Percentiles rank a stretch among this genome's conserved stretches.
These are phyloP conservation scores for Globisporangium iwayamae DNA, from an alignment of 352 stramenopile genomes.

Conservation along the genomic window DNA sequence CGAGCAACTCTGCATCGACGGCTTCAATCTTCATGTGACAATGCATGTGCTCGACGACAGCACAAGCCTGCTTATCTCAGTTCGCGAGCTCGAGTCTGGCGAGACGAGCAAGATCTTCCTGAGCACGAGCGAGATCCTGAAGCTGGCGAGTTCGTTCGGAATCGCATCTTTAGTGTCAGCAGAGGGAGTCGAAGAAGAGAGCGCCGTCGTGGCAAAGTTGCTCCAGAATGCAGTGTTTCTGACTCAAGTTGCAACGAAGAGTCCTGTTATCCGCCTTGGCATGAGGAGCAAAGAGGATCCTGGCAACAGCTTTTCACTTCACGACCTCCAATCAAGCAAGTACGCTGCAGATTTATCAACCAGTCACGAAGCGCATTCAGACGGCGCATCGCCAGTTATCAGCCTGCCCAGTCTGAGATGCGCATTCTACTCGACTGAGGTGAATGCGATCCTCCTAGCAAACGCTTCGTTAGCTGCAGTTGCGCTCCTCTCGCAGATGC, in stretches of 20 bases:
- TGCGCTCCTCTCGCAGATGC: conserved; percentile 43
- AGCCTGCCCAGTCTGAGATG: conserved; percentile 2
- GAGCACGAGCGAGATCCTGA: conserved; percentile 7
- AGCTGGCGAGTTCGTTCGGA: conserved; percentile 2
- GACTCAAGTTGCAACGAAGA: conserved; percentile 22
- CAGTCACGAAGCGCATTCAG: conserved; percentile 9
- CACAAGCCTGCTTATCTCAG: conserved; percentile 24
- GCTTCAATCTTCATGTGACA: conserved; percentile 15
- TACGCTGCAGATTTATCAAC: neutral
- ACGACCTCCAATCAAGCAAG: neutral
- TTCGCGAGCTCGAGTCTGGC: conserved; percentile 5
- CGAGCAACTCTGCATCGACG: conserved; percentile 13
- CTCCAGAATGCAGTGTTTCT: conserved; percentile 37
- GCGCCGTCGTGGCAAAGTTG: conserved; percentile 1
- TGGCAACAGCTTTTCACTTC: neutral
- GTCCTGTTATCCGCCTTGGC: conserved; percentile 30
- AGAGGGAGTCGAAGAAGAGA: neutral
- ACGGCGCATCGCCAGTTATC: neutral
- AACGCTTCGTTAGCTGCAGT: conserved; percentile 31
- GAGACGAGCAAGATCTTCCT: conserved; percentile 16
- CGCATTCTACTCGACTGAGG: conserved; percentile 16
- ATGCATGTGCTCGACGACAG: conserved; percentile 21
- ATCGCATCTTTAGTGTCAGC: neutral
- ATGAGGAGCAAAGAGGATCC: conserved; percentile 19
- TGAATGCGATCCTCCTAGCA: conserved; percentile 19